Evolutionary conservation across 1,284 basidiomycete genomes (phyloP).

Genomic region (Trichosporon sp.): DNA sequence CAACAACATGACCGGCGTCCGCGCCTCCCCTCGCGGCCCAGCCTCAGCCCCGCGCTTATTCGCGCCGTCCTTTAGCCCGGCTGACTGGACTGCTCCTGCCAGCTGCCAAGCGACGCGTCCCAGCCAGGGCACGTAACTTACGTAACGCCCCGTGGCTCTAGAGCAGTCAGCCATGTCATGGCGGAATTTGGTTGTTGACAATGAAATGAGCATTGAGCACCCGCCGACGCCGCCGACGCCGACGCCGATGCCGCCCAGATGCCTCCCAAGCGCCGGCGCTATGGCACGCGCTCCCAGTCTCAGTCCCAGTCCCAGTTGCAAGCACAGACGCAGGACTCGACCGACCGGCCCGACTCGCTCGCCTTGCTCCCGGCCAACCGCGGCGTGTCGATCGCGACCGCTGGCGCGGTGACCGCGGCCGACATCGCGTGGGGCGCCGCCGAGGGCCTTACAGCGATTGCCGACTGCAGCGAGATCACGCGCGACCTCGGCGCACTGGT

Average conservation of each 20-base stretch:
- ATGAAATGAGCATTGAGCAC: no score
- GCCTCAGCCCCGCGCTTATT: background rate
- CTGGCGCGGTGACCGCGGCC: conserved; percentile 7
- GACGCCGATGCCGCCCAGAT: background rate
- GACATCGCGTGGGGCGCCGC: conserved; percentile 2
- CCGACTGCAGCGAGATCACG: background rate
- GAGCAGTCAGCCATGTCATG: background rate
- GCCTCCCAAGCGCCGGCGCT: conserved; percentile 8
- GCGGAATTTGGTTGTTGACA: background rate
- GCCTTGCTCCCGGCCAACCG: conserved; percentile 24
- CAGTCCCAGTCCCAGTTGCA: background rate
- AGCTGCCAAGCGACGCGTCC: background rate
- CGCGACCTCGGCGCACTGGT: background rate
- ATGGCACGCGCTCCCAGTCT: conserved; percentile 2
- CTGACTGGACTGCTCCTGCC: background rate
- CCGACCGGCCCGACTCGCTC: background rate
- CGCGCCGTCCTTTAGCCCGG: background rate
- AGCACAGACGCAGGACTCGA: background rate
- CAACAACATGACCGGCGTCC: conserved; percentile 10
- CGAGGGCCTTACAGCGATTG: conserved; percentile 25
- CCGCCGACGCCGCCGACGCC: no score
- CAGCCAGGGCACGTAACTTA: background rate
- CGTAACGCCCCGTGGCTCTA: conserved; percentile 6
- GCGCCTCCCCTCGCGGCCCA: no score
- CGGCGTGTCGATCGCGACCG: conserved; percentile 21